Base-by-base conservation (phyloP, 441 rosid species). In the Erodium trifolium region DNA sequence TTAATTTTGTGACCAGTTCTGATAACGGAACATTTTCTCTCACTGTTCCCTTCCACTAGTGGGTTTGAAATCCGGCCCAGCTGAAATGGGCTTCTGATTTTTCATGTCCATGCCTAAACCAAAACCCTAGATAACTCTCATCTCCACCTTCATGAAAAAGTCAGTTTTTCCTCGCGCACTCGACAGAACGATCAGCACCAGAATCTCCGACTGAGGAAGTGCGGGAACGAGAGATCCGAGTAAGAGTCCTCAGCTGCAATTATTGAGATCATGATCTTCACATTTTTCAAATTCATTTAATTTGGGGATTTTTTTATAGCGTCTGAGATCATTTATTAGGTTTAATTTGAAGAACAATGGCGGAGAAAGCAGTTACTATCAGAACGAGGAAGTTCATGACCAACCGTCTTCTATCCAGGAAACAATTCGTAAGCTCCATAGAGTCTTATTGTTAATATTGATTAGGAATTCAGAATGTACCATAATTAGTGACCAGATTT, bases 361-460 rank as follows among this genome's bases (percentile, higher is more conserved):
- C 63, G 31, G 63, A 59, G 31, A 59, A 59, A 27, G 63, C 63
- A 18, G 63, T 59, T 1, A 59, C 63, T 18, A 59, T 59, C 64
- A 29, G 64, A 10, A 59, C 64, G 0, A 59, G 64, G 64, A 59
- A 59, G 64, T 59, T 59, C 64, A 59, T 59, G 64, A 59, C 34
- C 64, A 59, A 59, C 64, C 64, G 64, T 59, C 64, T 59, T 19
- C 64, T 59, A 12, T 59, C 64, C 27, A 23, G 64, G 31, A 59
- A 59, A 59, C 64, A 59, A 19, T 59, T 59, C 29, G 64, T 59
- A 11, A 59, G 64, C 18, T 19, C 3, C 53, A 47, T 12, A 11
- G 12, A 10, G 14, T 59, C 17, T 23, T 8, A 1, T 57, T 8
- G 63, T 59, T 59, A 18, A 59, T 47, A 47, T 47, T 47, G 53